Base-by-base conservation (phyloP, 2,329 filamentous ascomycete genomes). In the Cladorrhinum sp. region DNA sequence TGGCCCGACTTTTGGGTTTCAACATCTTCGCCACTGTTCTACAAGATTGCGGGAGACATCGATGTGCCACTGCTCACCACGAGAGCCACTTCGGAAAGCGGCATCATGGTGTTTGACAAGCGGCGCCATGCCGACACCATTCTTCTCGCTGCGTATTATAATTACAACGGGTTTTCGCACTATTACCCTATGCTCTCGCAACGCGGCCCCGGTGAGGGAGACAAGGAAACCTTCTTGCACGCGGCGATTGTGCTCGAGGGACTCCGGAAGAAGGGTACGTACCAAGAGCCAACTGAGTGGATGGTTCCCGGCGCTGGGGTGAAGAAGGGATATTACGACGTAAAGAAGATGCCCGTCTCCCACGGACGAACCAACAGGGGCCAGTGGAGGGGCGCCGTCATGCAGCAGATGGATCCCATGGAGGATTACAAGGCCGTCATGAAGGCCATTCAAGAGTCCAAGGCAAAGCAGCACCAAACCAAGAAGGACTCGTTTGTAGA, bases 1-100 rank as follows among this genome's bases (percentile, higher is more conserved):
- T 86, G 82, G 82, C 83, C 83, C 16, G 84, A 86, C 67, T 83
- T 78, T 66, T 82, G 78, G 77, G 72, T 73, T 24, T 70, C 75
- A 3, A 77, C 76, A 0, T 70, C 73, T 2, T 78, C 77, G 1
- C 74, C 75, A 0, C 67, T 72, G 49, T 80, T 78, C 68, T 82
- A 79, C 67, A 68, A 76, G 27, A 76, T 83, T 50, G 71, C 77
- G 10, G 71, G 69, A 49, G 69, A 74, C 16, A 10, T 63, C 5
- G 50, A 65, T 2, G 67, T 71, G 2, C 73, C 76, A 2, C 65
- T 72, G 1, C 62, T 75, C 13, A 61, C 66, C 1, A 64, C 70
- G 22, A 70, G 72, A 20, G 55, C 73, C 24, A 76, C 75, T 18
- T 78, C 77, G 13, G 80, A 83, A 68, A 77, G 79, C 2, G 79